A percentile compares a stretch with the other conserved stretches of the same genome.
Conservation (phyloP, 2,329 filamentous ascomycete genomes). For the Lasiodiplodia theobromae region DNA sequence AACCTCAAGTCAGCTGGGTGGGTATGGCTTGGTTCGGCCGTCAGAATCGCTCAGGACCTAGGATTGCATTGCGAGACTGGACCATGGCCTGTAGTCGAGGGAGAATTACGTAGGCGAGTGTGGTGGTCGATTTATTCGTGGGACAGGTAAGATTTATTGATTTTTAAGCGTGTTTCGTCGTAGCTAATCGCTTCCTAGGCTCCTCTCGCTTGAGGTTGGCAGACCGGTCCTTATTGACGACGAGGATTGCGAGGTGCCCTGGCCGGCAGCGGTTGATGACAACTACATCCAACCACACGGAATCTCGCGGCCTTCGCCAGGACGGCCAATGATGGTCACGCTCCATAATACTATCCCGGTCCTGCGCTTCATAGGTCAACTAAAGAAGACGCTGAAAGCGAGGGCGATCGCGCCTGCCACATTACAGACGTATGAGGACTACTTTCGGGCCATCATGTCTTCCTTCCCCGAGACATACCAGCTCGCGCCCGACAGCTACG, state of each 20-base stretch:
- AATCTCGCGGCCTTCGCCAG: conserved; percentile 48
- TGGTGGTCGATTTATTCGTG: conserved; percentile 96
- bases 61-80: conserved; percentile 79
- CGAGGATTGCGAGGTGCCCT: conserved; percentile 81
- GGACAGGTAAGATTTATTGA: conserved; percentile 68
- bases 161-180: not conserved
- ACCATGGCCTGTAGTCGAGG: conserved; percentile 76
- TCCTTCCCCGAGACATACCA: conserved; percentile 80
- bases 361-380: conserved; percentile 75
- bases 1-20: conserved; percentile 87
- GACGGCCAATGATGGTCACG: conserved; percentile 62
- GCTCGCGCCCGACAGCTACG: conserved; percentile 67
- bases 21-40: conserved; percentile 82
- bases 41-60: conserved; percentile 82
- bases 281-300: conserved; percentile 69
- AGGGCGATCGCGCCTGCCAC: conserved; percentile 69
- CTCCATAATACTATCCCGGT: conserved; percentile 83
- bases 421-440: conserved; percentile 79
- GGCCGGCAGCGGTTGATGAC: conserved; percentile 83
- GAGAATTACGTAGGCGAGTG: conserved; percentile 83
- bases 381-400: conserved; percentile 74
- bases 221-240: conserved; percentile 85
- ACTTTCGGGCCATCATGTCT: conserved; percentile 77
- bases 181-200: conserved; percentile 50
- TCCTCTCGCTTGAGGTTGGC: conserved; percentile 80